phyloP scores from a whole-genome alignment of 1,139 yeast genomes.

The Kodamaea sp. region DNA sequence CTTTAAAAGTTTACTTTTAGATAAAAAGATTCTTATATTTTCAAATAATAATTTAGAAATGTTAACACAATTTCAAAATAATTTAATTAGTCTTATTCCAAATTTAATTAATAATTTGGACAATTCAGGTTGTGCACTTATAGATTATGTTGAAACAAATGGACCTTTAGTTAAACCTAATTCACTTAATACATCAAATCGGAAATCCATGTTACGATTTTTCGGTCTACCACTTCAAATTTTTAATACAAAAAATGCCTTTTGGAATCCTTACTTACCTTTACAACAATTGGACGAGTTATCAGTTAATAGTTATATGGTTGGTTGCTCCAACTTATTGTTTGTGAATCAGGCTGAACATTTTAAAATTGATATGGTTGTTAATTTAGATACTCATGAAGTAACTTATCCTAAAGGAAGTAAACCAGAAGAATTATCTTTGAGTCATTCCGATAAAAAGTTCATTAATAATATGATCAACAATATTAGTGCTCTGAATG shows the following conservation, averaged over 20 bases:
- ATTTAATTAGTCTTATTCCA: constrained; percentile 70
- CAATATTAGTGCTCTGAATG: constrained; percentile 18
- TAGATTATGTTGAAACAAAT: constrained; percentile 53
- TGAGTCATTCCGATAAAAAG: constrained; percentile 66
- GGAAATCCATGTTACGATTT: constrained; percentile 71
- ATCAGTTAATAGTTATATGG: constrained; percentile 61
- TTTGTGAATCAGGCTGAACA: constrained; percentile 64
- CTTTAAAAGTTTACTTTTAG: constrained; percentile 74
- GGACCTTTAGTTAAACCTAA: constrained; percentile 54
- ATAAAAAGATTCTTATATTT: constrained; percentile 63
- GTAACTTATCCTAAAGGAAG: constrained; percentile 39
- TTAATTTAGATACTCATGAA: constrained; percentile 37
- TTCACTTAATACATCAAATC: constrained; percentile 73
- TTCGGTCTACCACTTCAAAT: constrained; percentile 86
- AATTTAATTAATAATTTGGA: constrained; percentile 67
- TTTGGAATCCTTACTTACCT: constrained; percentile 91
- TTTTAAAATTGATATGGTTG: constrained; percentile 45
- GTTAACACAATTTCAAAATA: constrained; percentile 75
- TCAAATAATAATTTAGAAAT: constrained; percentile 77
- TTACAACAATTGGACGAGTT: constrained; percentile 83
- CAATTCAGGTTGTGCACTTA: constrained; percentile 76
- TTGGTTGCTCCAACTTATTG: constrained; percentile 86
- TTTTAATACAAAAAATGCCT: constrained; percentile 76
- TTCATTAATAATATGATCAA: constrained; percentile 55
- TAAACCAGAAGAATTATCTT: constrained; percentile 38